These are phyloP conservation scores for Lichtheimia hyalospora DNA, from an alignment of 371 early-diverging fungal species.

Conservation along the genomic window DNA sequence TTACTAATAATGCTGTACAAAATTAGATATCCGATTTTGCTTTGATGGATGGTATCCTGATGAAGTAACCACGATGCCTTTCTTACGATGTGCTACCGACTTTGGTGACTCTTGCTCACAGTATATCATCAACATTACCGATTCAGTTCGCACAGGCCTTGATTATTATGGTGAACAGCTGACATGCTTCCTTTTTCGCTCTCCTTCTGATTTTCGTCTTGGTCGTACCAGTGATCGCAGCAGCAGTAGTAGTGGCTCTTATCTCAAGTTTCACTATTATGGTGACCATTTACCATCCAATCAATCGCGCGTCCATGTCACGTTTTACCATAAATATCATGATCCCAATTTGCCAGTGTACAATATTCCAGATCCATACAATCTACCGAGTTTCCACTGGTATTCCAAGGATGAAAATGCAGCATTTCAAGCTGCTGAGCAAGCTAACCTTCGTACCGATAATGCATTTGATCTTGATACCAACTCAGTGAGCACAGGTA, in stretches of 20 bases:
- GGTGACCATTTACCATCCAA: conserved; percentile 14
- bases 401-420: conserved; percentile 24
- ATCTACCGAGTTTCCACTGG: conserved; percentile 22
- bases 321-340: conserved; percentile 25
- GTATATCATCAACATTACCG: conserved; percentile 25
- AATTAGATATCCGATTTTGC: conserved; percentile 33
- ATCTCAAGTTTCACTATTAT: conserved; percentile 30
- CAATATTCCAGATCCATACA: conserved; percentile 6
- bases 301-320: conserved; percentile 16
- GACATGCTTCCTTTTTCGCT: conserved; percentile 26
- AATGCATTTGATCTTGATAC: conserved; percentile 26
- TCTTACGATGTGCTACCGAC: conserved; percentile 18
- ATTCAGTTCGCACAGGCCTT: conserved; percentile 15
- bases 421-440: conserved; percentile 26
- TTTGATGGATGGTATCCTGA: conserved; percentile 28
- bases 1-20: neutral
- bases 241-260: conserved; percentile 15
- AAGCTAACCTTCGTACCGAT: conserved; percentile 27
- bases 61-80: conserved; percentile 3
- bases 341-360: conserved; percentile 32
- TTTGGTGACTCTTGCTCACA: conserved; percentile 28
- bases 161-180: conserved; percentile 25
- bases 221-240: conserved; percentile 16
- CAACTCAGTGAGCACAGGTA: conserved; percentile 12
- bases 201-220: conserved; percentile 12